Evolutionary conservation across 2,329 filamentous ascomycete genomes (phyloP), one percentile per base, ranked within the genome.

Genomic region (Drechslera avenae): DNA sequence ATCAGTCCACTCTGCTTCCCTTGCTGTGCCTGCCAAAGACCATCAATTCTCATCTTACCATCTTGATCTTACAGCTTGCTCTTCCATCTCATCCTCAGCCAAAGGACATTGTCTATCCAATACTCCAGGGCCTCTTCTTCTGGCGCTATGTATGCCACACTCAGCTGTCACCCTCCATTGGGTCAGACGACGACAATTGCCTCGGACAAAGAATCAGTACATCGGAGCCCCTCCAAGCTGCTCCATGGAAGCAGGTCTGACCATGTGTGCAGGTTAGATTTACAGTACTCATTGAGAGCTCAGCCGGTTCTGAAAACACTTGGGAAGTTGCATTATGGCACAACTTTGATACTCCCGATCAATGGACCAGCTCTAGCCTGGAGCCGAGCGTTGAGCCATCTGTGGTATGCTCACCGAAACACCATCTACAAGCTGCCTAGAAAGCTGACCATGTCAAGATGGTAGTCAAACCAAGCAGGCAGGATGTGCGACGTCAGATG

Each of bases 311-410:
- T 39, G 78, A 79, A 6, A 75, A 82, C 54, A 64, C 79, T 16
- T 94, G 89, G 87, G 82, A 94, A 61, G 83, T 91, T 26, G 83
- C 83, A 13, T 73, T 95, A 6, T 96, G 91, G 90, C 84, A 90
- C 56, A 86, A 88, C 60, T 81, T 83, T 43, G 69, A 75, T 19
- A 78, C 70, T 30, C 79, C 59, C 78, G 81, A 85, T 54, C 74
- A 73, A 76, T 92, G 79, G 82, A 76, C 67, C 81, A 87, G 66
- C 17, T 76, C 83, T 14, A 75, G 76, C 19, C 75, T 94, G 2
- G 78, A 83, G 44, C 63, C 70, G 26, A 68, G 67, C 4, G 54
- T 62, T 10, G 60, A 67, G 32, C 53, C 63, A 37, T 57, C 56
- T 17, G 41, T 69, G 40, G 68, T 71, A 66, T 47, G 58, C 17